Conservation (phyloP, 192 early-diverging fungal species). For the Powellomyces hirtus region DNA sequence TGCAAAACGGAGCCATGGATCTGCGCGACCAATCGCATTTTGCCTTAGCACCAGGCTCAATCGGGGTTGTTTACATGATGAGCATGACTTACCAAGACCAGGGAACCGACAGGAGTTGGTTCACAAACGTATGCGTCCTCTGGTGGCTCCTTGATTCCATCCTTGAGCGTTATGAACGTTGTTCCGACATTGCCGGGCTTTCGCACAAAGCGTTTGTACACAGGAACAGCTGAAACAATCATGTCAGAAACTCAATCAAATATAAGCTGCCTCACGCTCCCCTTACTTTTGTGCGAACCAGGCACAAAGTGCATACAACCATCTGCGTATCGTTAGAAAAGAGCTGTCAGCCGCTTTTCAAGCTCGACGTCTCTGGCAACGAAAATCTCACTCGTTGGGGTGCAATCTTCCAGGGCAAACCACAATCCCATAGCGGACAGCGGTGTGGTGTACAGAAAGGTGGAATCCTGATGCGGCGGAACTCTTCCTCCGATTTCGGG, state of each 20-base stretch:
- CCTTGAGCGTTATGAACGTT: slow-evolving; percentile 52
- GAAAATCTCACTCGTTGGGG: slow-evolving; percentile 42
- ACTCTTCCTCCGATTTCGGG: slow-evolving; percentile 66
- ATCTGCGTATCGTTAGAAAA: too few relatives aligned
- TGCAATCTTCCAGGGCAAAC: slow-evolving; percentile 93
- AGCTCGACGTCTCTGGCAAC: too few relatives aligned
- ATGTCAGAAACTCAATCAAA: slow-evolving; percentile 4
- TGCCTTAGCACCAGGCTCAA: too few relatives aligned
- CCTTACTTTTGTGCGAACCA: slow-evolving; percentile 82
- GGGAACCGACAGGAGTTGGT: slow-evolving; percentile 58
- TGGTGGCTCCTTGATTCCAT: slow-evolving; percentile 47
- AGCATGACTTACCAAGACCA: slow-evolving; percentile 70
- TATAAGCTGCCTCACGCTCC: background rate
- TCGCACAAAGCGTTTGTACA: slow-evolving; percentile 64
- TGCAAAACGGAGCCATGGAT: slow-evolving; percentile 88
- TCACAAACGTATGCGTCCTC: slow-evolving; percentile 59
- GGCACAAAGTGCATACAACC: slow-evolving; percentile 85
- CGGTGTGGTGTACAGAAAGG: slow-evolving; percentile 88
- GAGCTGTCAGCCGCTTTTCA: too few relatives aligned
- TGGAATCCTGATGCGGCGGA: slow-evolving; percentile 86
- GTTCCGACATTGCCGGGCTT: slow-evolving; percentile 55
- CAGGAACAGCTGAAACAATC: slow-evolving; percentile 48
- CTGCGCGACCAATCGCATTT: too few relatives aligned
- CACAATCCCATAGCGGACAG: slow-evolving; percentile 82
- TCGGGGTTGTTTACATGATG: too few relatives aligned